Percentiles rank a stretch among this genome's conserved stretches.
Evolutionary conservation across 2,329 filamentous ascomycete species (phyloP).

Genomic region (Diaporthe citriasiana): DNA sequence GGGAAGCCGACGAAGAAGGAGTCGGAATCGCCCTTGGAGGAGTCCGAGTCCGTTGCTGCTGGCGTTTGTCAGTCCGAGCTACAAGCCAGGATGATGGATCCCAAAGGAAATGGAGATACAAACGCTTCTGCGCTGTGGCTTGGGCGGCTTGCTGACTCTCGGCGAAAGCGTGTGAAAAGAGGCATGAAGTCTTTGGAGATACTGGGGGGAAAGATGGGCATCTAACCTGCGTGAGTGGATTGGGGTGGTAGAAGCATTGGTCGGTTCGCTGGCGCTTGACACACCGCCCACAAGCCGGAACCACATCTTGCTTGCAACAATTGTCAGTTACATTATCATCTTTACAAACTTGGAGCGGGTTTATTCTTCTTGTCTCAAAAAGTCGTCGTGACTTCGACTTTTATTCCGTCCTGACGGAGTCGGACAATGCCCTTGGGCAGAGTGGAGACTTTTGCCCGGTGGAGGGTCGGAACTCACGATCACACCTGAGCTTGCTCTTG

Average conservation of each 20-base stretch:
- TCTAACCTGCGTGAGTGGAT: constrained; percentile 49
- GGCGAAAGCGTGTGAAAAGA: not conserved
- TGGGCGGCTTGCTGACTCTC: not conserved
- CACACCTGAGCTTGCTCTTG: constrained; percentile 53
- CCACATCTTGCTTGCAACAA: constrained; percentile 44
- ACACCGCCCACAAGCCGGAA: constrained; percentile 53
- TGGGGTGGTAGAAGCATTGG: constrained; percentile 53
- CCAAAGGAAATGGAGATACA: not conserved
- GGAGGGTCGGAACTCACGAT: constrained; percentile 44
- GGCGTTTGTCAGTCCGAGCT: not conserved
- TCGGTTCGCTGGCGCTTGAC: constrained; percentile 49
- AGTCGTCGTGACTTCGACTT: not conserved
- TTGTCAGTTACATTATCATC: not conserved
- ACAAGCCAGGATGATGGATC: not conserved
- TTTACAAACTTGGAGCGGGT: not conserved
- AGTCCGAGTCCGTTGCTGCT: constrained; percentile 26
- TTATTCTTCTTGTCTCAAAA: not conserved
- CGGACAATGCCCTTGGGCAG: not conserved
- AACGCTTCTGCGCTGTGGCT: not conserved
- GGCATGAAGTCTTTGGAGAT: not conserved
- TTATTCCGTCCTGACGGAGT: not conserved
- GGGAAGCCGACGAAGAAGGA: constrained; percentile 46
- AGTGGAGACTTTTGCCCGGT: not conserved
- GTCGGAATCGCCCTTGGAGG: constrained; percentile 39
- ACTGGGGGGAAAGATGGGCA: not conserved